These are phyloP conservation scores for Cryptosporidium tyzzeri DNA, from an alignment of 169 alveolate genomes.

Conservation along the genomic window DNA sequence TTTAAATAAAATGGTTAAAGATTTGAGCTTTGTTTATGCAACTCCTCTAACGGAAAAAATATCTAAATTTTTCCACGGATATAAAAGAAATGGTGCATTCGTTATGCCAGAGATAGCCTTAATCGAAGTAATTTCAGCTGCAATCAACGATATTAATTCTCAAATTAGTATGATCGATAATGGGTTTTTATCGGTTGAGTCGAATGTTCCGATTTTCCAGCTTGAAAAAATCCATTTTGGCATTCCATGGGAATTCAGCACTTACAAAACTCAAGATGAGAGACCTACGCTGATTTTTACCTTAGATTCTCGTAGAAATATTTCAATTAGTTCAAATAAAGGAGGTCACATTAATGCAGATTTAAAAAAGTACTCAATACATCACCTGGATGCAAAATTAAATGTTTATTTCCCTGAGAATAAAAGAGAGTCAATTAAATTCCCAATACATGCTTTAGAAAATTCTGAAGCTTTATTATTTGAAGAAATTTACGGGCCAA, in stretches of 20 bases:
- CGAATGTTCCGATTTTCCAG: background rate
- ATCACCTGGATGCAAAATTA: slow-evolving; percentile 33
- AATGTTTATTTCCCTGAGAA: background rate
- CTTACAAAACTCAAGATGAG: background rate
- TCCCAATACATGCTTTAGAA: background rate
- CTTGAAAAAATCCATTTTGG: slow-evolving; percentile 12
- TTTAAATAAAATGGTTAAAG: background rate
- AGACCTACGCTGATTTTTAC: slow-evolving; percentile 21
- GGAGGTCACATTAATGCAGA: background rate
- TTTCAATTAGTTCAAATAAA: slow-evolving; percentile 8
- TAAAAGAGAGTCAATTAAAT: background rate
- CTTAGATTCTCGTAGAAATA: slow-evolving; percentile 14
- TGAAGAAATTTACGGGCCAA: slow-evolving; percentile 5
- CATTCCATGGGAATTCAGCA: slow-evolving; percentile 35
- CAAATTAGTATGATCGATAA: slow-evolving; percentile 5
- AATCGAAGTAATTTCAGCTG: slow-evolving; percentile 47
- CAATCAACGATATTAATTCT: slow-evolving; percentile 13
- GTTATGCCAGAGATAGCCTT: slow-evolving; percentile 38
- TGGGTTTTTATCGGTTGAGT: background rate
- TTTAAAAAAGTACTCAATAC: background rate
- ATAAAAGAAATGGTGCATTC: slow-evolving; percentile 18
- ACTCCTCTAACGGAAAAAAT: slow-evolving; percentile 54
- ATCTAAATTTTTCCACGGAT: slow-evolving; percentile 23
- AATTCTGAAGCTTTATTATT: background rate
- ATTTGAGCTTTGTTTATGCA: background rate